Base-by-base conservation (phyloP, 169 alveolate genomes). In the Eimeria necatrix region DNA sequence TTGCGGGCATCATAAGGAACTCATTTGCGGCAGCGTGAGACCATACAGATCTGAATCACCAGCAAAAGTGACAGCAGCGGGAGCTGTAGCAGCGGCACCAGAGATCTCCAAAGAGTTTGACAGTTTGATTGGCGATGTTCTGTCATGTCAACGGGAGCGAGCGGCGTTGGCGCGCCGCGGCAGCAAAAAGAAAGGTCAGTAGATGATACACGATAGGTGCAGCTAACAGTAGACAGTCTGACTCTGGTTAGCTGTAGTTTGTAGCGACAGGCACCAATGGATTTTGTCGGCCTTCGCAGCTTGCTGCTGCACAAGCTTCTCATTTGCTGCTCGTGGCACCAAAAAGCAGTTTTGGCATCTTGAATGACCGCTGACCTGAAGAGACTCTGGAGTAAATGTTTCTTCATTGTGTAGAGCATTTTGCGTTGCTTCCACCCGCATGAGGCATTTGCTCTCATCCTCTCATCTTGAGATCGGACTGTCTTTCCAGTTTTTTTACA, bases 51-150 rank as follows among this genome's bases (percentile, higher is more conserved):
- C 41, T 32, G 41, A 32, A 32, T 32, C 41, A 32, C 41, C 41
- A 32, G 41, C 59, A 46, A 32, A n/a, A 46, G 84, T 56, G 84
- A 12, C 32, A 73, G 85, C 61, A 74, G 85, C 85, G 14, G 68
- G 20, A 59, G 85, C 60, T 20, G 85, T 32, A 48, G 14, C 81
- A 32, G 81, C 53, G 10, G 81, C 81, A 6, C 53, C 81, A 61
- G 73, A 49, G 56, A 26, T 48, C 56, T 12, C 18, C 61, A 74
- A 53, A 8, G 12, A 73, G 56, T 53, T 48, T 74, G 32, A 74
- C 60, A 74, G 61, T 41, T 41, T 59, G 60, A 32, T 74, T 18
- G 60, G 59, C 16, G 85, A 32, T 32, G 48, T 53, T 59, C 32
- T 7, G 56, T 46, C 61, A 7, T 32, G 85, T 59, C 85, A 74